Evolutionary conservation across 139 green algal species (phyloP).

Genomic region (Micractinium sp.): DNA sequence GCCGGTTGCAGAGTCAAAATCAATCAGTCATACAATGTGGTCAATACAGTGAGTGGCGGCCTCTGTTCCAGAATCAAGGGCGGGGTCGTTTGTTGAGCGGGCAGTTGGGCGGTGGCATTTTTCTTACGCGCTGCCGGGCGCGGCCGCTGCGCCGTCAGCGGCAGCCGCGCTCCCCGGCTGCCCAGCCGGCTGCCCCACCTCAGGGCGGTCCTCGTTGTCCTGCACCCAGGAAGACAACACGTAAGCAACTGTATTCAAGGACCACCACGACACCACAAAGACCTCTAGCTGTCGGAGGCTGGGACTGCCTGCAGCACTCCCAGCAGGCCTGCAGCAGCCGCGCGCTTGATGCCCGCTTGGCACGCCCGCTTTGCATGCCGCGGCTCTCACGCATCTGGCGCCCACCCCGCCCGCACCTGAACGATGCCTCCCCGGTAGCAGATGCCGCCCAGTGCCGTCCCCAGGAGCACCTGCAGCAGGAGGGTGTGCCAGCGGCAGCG

Average conservation of each 20-base stretch:
- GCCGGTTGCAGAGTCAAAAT: neutral
- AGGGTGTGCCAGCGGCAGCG: neutral
- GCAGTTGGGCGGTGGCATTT: neutral
- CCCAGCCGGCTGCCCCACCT: neutral
- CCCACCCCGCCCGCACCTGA: neutral
- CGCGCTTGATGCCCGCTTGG: too few relatives aligned
- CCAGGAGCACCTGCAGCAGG: constrained; percentile 20
- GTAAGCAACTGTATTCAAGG: too few relatives aligned
- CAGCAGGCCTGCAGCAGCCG: too few relatives aligned
- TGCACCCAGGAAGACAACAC: neutral
- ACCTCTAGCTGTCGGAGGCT: too few relatives aligned
- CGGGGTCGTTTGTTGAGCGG: neutral
- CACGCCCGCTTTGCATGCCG: too few relatives aligned
- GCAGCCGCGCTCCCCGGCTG: neutral
- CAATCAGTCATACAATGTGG: neutral
- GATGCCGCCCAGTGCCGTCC: constrained; percentile 20
- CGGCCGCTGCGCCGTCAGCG: neutral
- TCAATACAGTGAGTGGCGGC: neutral
- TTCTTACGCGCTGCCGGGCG: neutral
- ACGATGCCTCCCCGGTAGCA: constrained; percentile 4
- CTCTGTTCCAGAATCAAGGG: neutral
- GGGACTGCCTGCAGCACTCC: too few relatives aligned
- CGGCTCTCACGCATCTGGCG: too few relatives aligned
- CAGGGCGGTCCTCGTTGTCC: constrained; percentile 25
- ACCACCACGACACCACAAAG: too few relatives aligned